Evolutionary conservation across 2,329 filamentous ascomycete genomes (phyloP), one percentile per base, ranked within the genome.

Genomic region (Sporothrix sp.): DNA sequence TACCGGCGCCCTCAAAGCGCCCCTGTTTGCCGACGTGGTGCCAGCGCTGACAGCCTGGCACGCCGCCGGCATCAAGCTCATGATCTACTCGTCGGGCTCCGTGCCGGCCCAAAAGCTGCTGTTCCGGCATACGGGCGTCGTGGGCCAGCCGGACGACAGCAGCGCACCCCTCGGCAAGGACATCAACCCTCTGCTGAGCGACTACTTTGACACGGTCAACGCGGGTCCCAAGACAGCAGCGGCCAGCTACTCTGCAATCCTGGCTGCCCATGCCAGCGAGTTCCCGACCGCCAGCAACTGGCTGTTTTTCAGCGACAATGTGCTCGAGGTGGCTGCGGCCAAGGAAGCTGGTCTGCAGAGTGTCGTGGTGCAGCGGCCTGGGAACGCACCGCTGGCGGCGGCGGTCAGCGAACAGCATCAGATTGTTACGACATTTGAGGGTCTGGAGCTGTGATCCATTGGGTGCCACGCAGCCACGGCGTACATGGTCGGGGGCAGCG

Each of bases 1-100:
- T 54, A 77, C 75, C 47, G 85, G 85, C 48, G 73, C 79, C 55
- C 75, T 91, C 56, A 76, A 77, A 55, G 85, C 85, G 23, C 83
- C 84, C 9, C 71, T 93, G 53, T 93, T 88, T 63, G 68, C 76
- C 4, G 87, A 93, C 61, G 86, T 91, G 16, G 70, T 78, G n/a
- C 74, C 78, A 8, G 75, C 75, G 56, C 70, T 89, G 55, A 66
- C 70, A 48, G 59, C 68, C 38, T 89, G 85, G 79, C 71, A 75
- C 50, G 63, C 66, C 14, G 65, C 70, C 27, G 75, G 74, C 23
- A 69, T 78, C 54, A 71, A 71, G 53, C 73, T 90, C 56, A 78
- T 85, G 59, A 90, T 93, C 61, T 93, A 90, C 69, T 89, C 84
- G 4, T 89, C 84, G 11, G 87, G 87, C 28, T 89, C 84, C 20